phyloP scores from a whole-genome alignment of 2,329 filamentous ascomycete genomes.

The Stagonosporopsis vannaccii region DNA sequence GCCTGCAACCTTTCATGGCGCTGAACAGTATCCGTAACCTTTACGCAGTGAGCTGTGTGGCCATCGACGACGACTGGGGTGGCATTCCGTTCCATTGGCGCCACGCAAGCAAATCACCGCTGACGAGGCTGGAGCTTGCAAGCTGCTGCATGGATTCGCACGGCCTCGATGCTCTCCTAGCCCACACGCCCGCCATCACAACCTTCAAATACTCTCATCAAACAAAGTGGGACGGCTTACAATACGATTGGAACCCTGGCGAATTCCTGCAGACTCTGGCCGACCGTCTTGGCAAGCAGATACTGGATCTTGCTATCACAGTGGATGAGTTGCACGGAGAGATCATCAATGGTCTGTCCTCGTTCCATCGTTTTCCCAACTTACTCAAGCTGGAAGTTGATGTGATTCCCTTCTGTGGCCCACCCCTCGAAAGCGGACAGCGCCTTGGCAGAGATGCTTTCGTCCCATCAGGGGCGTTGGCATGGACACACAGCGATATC shows the following conservation, averaged over 20 bases:
- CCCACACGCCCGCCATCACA: constrained; percentile 34
- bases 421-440: constrained; percentile 45
- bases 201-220: constrained; percentile 46
- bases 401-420: constrained; percentile 42
- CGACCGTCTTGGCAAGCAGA: constrained; percentile 30
- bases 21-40: constrained; percentile 37
- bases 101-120: constrained; percentile 26
- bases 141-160: constrained; percentile 43
- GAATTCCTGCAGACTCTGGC: constrained; percentile 38
- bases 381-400: constrained; percentile 42
- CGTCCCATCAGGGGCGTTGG: constrained; percentile 27
- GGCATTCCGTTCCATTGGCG: constrained; percentile 41
- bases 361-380: constrained; percentile 34
- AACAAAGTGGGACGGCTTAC: constrained; percentile 43
- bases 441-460: constrained; percentile 27
- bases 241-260: constrained; percentile 45
- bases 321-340: constrained; percentile 42
- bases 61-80: constrained; percentile 42
- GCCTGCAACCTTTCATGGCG: constrained; percentile 38
- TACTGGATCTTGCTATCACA: constrained; percentile 42
- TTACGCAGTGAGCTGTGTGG: constrained; percentile 42
- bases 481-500: constrained; percentile 42
- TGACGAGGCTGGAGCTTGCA: constrained; percentile 42
- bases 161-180: constrained; percentile 33
- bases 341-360: constrained; percentile 43